Evolutionary conservation across 345 rosid species (phyloP), one percentile per base, ranked within the genome.

Genomic region (Isatis tinctoria): DNA sequence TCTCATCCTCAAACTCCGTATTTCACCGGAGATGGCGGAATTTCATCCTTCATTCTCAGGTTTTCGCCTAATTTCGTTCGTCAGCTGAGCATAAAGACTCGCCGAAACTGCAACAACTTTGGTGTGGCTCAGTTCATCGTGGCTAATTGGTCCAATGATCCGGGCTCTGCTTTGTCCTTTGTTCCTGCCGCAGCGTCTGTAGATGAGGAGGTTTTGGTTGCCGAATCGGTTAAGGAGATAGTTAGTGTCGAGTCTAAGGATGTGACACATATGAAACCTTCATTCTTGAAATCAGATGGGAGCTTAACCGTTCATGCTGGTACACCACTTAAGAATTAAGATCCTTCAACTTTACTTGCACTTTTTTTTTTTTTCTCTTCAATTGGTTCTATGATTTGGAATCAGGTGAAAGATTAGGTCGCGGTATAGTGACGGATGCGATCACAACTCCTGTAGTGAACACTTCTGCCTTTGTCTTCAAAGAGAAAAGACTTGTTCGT

Each of bases 301-400:
- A 95, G 97, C 75, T 70, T 92, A 16, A 69, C 92, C 20, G 77
- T 95, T 85, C 99, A 95, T 85, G 99, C 99, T 39, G 99, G 99
- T 92, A 84, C 13, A 30, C 33, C 33, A 30, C 5, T 30, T 4
- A 30, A 3, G 32, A n/a, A 1, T 22, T 22, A 22, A 22, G 24
- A 22, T 22, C 24, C 24, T 22, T 22, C 1, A 22, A 22, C 2
- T 2, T 30, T 30, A 6, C 33, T 30, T 30, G 6, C 33, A 30
- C 0, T 28, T 28, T 28, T 28, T 28, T 5, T 30, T 4, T 30
- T 30, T 30, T 4, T 1, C 5, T 4, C 33, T 1, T 30, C 4
- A 4, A 4, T 0, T 30, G 0, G 33, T 30, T 30, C 4, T 4
- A 30, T 30, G 33, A 30, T 30, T 30, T 30, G 33, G 4, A 4